Evolutionary conservation across 352 stramenopile genomes (phyloP).

Genomic region (Phytophthora sojae): DNA sequence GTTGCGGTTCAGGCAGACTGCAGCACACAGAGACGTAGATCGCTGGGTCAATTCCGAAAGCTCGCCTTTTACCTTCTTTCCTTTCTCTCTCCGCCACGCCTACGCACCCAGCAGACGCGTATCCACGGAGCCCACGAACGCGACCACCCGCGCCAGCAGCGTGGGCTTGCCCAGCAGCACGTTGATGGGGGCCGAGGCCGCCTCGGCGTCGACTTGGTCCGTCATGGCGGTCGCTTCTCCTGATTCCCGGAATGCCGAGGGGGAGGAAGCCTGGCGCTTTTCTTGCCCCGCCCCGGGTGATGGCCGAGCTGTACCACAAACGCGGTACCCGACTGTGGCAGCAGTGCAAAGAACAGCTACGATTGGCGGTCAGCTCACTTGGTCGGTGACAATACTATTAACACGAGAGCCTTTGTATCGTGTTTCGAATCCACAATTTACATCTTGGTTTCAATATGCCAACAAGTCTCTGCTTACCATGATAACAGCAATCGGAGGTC

Average conservation of each 20-base stretch:
- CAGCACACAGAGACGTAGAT: conserved; percentile 21
- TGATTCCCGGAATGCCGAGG: conserved; percentile 41
- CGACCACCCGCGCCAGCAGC: conserved; percentile 70
- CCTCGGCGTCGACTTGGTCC: conserved; percentile 33
- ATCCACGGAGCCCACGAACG: conserved; percentile 70
- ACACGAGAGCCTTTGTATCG: background rate
- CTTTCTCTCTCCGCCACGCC: conserved; percentile 5
- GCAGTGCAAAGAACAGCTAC: background rate
- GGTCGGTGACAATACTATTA: conserved; percentile 8
- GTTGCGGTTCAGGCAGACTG: conserved; percentile 73
- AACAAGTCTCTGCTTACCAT: background rate
- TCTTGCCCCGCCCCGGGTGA: conserved; percentile 14
- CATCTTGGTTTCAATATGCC: conserved; percentile 1
- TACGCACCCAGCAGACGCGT: conserved; percentile 58
- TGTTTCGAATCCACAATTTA: background rate
- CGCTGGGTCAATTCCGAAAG: conserved; percentile 10
- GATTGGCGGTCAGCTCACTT: background rate
- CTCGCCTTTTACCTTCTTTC: background rate
- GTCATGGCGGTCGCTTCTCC: conserved; percentile 35
- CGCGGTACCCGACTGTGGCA: background rate
- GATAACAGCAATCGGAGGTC: conserved; percentile 26
- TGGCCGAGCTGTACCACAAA: conserved; percentile 10
- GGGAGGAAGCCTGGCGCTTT: conserved; percentile 38
- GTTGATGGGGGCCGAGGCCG: conserved; percentile 35
- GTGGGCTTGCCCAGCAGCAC: conserved; percentile 59